A percentile compares a stretch with the other conserved stretches of the same genome.
These are phyloP conservation scores for Tagetes patula DNA, from an alignment of 129 eudicot species.

Conservation along the genomic window DNA sequence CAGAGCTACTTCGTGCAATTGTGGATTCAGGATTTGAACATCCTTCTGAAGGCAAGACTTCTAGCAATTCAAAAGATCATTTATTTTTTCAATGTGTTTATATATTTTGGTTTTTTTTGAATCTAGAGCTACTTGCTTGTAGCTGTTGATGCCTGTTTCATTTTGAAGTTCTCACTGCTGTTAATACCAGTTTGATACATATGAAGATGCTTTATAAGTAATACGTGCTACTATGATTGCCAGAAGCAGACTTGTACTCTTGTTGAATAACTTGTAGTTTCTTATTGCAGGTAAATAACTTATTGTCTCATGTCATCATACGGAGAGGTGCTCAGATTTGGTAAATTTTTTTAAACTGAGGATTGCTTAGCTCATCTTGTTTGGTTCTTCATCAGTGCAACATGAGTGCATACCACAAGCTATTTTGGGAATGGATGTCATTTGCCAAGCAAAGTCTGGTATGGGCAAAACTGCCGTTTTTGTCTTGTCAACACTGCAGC, in stretches of 20 bases:
- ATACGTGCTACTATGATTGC: not conserved
- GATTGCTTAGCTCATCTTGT: slow-evolving; percentile 76
- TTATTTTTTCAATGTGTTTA: not conserved
- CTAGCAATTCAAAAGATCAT: not conserved
- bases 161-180: not conserved
- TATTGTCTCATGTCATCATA: slow-evolving; percentile 50
- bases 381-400: slow-evolving; percentile 95
- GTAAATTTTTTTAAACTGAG: slow-evolving; percentile 63
- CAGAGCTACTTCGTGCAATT: slow-evolving; percentile 94
- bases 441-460: slow-evolving; percentile 99
- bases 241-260: not conserved
- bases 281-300: slow-evolving; percentile 74
- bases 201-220: not conserved
- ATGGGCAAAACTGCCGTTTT: slow-evolving; percentile 99
- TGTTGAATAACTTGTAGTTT: slow-evolving; percentile 9
- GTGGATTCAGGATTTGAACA: slow-evolving; percentile 99
- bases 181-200: not conserved
- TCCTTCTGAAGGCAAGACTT: slow-evolving; percentile 95
- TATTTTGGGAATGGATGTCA: slow-evolving; percentile 97
- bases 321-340: slow-evolving; percentile 75
- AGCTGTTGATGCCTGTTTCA: not conserved
- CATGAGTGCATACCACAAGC: slow-evolving; percentile 99
- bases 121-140: not conserved
- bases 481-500: slow-evolving; percentile 90
- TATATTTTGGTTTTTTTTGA: not conserved